Conservation (phyloP, 208 protist species). For the Wallacemonas sp. region DNA sequence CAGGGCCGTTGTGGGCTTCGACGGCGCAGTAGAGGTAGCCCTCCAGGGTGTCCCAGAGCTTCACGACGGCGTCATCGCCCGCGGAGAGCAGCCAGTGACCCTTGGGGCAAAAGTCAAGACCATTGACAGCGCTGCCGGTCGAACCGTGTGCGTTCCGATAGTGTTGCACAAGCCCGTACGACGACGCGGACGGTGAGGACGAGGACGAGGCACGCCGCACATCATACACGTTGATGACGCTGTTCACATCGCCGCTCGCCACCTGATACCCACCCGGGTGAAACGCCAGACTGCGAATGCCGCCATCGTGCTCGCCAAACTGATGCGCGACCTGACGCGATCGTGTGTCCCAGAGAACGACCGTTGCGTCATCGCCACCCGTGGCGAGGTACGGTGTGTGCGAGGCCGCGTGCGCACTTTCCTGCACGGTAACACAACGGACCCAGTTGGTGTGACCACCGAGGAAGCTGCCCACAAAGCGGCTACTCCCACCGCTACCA, state of each 20-base stretch:
- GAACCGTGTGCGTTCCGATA: constrained; percentile 74
- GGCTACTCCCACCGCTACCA: constrained; percentile 29
- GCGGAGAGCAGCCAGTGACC: constrained; percentile 83
- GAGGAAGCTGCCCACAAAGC: constrained; percentile 52
- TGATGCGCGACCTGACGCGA: constrained; percentile 47
- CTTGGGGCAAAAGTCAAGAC: constrained; percentile 71
- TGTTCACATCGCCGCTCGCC: constrained; percentile 63
- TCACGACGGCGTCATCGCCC: constrained; percentile 72
- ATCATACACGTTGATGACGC: constrained; percentile 89
- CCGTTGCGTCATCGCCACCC: constrained; percentile 79
- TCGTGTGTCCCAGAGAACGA: constrained; percentile 85
- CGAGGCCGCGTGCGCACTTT: constrained; percentile 11
- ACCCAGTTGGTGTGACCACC: constrained; percentile 89
- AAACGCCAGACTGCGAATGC: constrained; percentile 75
- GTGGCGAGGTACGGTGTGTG: constrained; percentile 66
- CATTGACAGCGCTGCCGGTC: constrained; percentile 46
- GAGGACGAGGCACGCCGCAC: constrained; percentile 43
- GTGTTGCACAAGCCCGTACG: constrained; percentile 77
- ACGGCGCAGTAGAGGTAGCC: constrained; percentile 87
- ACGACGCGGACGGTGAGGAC: background rate
- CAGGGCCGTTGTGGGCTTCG: constrained; percentile 74
- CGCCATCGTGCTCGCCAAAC: constrained; percentile 63
- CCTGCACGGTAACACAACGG: constrained; percentile 60
- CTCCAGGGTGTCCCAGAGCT: constrained; percentile 88
- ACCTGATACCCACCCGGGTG: constrained; percentile 84